Conservation (phyloP, 73 alveolate species). For the Tetrahymena borealis region DNA sequence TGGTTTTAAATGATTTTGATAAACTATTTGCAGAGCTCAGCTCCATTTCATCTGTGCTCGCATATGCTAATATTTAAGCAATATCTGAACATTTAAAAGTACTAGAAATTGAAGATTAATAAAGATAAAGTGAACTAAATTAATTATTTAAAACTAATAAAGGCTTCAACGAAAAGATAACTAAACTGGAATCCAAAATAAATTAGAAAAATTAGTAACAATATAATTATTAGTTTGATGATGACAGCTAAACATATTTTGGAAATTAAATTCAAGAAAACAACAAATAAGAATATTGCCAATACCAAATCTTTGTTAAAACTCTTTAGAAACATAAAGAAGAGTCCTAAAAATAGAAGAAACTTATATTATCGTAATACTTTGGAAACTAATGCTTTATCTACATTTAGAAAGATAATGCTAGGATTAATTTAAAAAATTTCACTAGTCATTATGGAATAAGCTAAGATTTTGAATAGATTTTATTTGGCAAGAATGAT, state of each 20-base stretch:
- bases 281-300: not conserved
- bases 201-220: no score
- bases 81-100: not conserved
- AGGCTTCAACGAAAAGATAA: not conserved
- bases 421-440: not conserved
- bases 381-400: not conserved
- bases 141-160: not conserved
- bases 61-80: not conserved
- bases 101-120: not conserved
- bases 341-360: not conserved
- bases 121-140: not conserved
- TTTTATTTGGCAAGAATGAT: not conserved
- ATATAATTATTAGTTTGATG: not conserved
- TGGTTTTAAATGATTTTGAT: not conserved
- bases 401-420: not conserved
- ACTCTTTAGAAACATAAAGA: not conserved
- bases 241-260: not conserved
- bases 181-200: not conserved
- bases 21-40: not conserved
- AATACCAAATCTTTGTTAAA: not conserved
- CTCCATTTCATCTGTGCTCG: not conserved
- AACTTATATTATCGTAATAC: not conserved
- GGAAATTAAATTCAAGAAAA: not conserved
- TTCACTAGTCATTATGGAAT: not conserved
- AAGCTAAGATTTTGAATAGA: not conserved